phyloP scores from a whole-genome alignment of 768 basidiomycete genomes.

The Megacollybia marginata region DNA sequence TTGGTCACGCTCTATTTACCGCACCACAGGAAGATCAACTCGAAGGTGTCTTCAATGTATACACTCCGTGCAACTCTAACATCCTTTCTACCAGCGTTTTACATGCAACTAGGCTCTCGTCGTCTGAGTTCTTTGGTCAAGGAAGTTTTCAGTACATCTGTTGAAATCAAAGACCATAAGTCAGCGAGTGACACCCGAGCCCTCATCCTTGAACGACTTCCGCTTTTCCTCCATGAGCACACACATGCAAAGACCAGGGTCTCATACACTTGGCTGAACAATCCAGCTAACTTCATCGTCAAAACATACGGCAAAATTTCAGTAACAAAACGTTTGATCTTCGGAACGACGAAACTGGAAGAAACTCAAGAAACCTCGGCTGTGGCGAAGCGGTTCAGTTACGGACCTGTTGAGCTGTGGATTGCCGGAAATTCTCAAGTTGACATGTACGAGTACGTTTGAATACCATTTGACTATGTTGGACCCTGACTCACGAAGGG shows the following conservation, averaged over 20 bases:
- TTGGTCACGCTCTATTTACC: constrained; percentile 66
- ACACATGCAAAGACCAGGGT: constrained; percentile 56
- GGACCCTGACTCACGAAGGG: constrained; percentile 32
- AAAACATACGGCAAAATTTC: constrained; percentile 57
- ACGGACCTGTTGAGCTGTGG: constrained; percentile 66
- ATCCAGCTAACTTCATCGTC: constrained; percentile 60
- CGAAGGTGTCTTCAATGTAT: constrained; percentile 45
- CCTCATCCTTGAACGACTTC: constrained; percentile 75
- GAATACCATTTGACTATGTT: constrained; percentile 1
- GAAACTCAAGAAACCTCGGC: constrained; percentile 69
- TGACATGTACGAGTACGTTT: constrained; percentile 88
- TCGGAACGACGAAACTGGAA: constrained; percentile 40
- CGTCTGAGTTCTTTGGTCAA: constrained; percentile 65
- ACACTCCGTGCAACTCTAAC: not conserved
- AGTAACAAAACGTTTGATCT: constrained; percentile 53
- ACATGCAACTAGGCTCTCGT: constrained; percentile 65
- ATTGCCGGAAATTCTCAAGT: constrained; percentile 67
- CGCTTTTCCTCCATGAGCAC: constrained; percentile 89
- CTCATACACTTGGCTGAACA: constrained; percentile 59
- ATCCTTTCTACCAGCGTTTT: constrained; percentile 47
- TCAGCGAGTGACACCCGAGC: constrained; percentile 43
- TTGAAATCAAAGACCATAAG: constrained; percentile 42
- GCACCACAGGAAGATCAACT: constrained; percentile 89
- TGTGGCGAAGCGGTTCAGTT: constrained; percentile 45
- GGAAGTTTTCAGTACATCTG: constrained; percentile 64